These are phyloP conservation scores for Teratosphaeria pseudoeucalypti DNA, from an alignment of 2,329 filamentous ascomycete species.

Conservation along the genomic window DNA sequence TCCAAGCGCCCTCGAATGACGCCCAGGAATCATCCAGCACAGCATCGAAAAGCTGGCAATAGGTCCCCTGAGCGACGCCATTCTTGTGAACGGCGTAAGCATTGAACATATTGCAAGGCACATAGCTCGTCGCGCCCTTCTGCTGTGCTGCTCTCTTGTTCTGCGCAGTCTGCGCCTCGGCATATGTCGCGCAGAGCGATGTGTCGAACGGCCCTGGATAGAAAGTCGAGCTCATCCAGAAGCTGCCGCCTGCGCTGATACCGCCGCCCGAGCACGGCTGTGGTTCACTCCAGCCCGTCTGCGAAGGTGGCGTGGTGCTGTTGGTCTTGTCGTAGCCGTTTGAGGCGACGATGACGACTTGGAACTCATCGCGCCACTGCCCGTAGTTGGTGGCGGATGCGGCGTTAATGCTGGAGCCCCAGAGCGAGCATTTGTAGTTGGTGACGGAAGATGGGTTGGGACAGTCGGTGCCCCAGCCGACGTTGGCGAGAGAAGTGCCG, in stretches of 20 bases:
- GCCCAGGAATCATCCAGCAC: slow-evolving; percentile 10
- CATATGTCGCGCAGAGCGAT: slow-evolving; percentile 18
- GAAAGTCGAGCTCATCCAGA: slow-evolving; percentile 19
- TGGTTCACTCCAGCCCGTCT: slow-evolving; percentile 9
- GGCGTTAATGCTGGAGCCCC: slow-evolving; percentile 25
- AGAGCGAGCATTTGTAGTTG: slow-evolving; percentile 32
- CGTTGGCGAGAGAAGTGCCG: neutral
- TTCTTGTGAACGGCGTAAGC: slow-evolving; percentile 21
- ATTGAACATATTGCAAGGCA: slow-evolving; percentile 23
- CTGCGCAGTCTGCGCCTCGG: slow-evolving; percentile 9
- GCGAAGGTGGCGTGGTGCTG: slow-evolving; percentile 4
- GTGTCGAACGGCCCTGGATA: slow-evolving; percentile 25
- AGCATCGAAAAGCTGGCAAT: slow-evolving; percentile 19
- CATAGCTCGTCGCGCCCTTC: slow-evolving; percentile 10
- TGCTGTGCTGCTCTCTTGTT: slow-evolving; percentile 13
- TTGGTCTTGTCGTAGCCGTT: slow-evolving; percentile 22
- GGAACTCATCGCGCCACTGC: slow-evolving; percentile 17
- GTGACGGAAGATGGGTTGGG: slow-evolving; percentile 28
- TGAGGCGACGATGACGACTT: slow-evolving; percentile 20
- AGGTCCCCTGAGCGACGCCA: slow-evolving; percentile 17
- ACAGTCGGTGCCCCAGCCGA: slow-evolving; percentile 13
- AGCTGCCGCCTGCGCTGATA: slow-evolving; percentile 8
- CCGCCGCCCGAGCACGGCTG: slow-evolving; percentile 6
- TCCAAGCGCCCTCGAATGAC: slow-evolving; percentile 8
- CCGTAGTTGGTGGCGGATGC: slow-evolving; percentile 20